phyloP scores from a whole-genome alignment of 1,284 basidiomycete genomes.

The Earliella scabrosa region DNA sequence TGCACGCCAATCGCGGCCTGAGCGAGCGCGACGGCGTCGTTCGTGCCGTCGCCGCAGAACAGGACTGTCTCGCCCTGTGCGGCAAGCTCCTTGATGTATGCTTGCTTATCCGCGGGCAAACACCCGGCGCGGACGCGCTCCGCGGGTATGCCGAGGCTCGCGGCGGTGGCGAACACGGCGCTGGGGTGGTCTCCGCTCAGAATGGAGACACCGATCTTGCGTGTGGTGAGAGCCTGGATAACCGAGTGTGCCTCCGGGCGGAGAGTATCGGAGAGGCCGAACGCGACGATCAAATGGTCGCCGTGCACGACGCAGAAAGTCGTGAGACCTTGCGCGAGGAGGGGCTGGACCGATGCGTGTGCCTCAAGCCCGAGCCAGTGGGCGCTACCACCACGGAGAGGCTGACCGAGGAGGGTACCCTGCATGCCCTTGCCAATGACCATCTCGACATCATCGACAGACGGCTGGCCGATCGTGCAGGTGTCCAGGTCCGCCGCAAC shows the following conservation, averaged over 20 bases:
- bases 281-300: conserved; percentile 40
- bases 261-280: conserved; percentile 53
- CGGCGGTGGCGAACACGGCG: conserved; percentile 54
- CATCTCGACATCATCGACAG: conserved; percentile 33
- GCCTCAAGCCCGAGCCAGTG: conserved; percentile 35
- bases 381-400: conserved; percentile 43
- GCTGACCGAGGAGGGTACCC: conserved; percentile 30
- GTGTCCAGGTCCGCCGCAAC: conserved; percentile 26
- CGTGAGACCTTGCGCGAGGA: conserved; percentile 36
- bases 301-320: conserved; percentile 41
- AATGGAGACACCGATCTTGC: conserved; percentile 49
- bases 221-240: conserved; percentile 40
- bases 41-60: conserved; percentile 55
- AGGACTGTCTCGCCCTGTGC: conserved; percentile 36
- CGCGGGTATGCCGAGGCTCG: conserved; percentile 42
- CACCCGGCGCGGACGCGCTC: conserved; percentile 50
- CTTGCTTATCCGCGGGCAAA: conserved; percentile 54
- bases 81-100: conserved; percentile 44
- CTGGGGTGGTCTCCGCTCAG: conserved; percentile 58
- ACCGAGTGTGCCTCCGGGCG: conserved; percentile 47
- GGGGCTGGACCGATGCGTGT: conserved; percentile 25
- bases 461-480: conserved; percentile 23
- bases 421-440: conserved; percentile 44
- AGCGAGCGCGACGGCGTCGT: conserved; percentile 57
- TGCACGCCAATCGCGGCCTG: conserved; percentile 54